Evolutionary conservation across 2,329 filamentous ascomycete species (phyloP).

Genomic region (Trichoderma afroharzianum): DNA sequence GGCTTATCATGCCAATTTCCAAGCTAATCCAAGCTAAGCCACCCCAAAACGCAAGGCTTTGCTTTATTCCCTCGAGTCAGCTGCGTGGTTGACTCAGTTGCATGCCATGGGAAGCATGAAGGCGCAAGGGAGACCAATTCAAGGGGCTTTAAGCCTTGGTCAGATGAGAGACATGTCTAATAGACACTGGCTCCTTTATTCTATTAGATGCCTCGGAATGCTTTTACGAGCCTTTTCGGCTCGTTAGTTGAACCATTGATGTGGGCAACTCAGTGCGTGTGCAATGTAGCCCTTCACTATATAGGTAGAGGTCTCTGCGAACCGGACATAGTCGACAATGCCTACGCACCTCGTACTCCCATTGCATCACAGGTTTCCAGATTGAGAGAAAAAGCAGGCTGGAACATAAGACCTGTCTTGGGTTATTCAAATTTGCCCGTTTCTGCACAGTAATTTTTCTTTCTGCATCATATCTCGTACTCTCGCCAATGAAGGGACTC

Average conservation of each 20-base stretch:
- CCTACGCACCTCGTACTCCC: not conserved
- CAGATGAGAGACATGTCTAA: slow-evolving; percentile 1
- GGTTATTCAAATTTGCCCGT: not conserved
- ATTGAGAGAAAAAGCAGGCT: not conserved
- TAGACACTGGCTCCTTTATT: not conserved
- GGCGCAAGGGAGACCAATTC: not conserved
- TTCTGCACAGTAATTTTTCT: not conserved
- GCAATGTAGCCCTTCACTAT: not conserved
- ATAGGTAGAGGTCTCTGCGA: not conserved
- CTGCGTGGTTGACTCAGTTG: not conserved
- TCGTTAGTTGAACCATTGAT: not conserved
- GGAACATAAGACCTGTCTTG: not conserved
- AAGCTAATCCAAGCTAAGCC: not conserved
- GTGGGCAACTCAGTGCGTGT: not conserved
- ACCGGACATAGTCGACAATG: not conserved
- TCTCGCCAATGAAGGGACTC: slow-evolving; percentile 2
- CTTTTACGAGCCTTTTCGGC: not conserved
- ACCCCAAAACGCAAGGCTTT: not conserved
- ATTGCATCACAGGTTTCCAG: not conserved
- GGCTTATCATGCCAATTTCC: not conserved
- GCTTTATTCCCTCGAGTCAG: not conserved
- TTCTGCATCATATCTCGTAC: not conserved
- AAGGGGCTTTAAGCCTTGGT: not conserved
- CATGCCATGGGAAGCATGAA: not conserved
- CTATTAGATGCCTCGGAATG: not conserved